These are phyloP conservation scores for Penicillium arizonense DNA, from an alignment of 495 filamentous ascomycete species.

Conservation along the genomic window DNA sequence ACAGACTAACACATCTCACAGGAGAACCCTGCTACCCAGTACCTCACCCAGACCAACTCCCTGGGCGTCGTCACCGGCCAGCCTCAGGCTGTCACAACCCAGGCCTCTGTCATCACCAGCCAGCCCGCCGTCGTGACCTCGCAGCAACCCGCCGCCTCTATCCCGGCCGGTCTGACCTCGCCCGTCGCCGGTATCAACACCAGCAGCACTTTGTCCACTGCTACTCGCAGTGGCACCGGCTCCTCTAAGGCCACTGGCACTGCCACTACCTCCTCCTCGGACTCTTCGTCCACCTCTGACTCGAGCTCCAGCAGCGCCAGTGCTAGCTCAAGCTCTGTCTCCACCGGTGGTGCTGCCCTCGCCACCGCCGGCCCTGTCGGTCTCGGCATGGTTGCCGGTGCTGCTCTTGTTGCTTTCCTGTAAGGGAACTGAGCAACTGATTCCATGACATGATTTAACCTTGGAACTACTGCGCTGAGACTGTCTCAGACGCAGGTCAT, in stretches of 20 bases:
- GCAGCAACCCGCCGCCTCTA: slow-evolving; percentile 41
- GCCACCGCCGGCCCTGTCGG: slow-evolving; percentile 40
- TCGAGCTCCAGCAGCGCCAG: slow-evolving; percentile 11
- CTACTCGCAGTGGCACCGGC: slow-evolving; percentile 11
- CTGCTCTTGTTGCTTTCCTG: slow-evolving; percentile 47
- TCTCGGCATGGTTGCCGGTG: slow-evolving; percentile 42
- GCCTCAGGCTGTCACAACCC: slow-evolving; percentile 31
- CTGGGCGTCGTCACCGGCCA: slow-evolving; percentile 56
- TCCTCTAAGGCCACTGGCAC: slow-evolving; percentile 13
- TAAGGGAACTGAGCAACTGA: slow-evolving; percentile 21
- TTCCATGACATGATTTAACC: background rate
- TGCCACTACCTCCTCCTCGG: background rate
- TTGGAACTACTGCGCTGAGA: background rate
- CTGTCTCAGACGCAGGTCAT: background rate
- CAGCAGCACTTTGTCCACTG: slow-evolving; percentile 10
- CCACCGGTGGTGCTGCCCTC: slow-evolving; percentile 32
- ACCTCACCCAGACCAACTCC: slow-evolving; percentile 52
- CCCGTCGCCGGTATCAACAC: slow-evolving; percentile 23
- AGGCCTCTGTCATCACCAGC: slow-evolving; percentile 37
- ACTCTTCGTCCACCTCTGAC: background rate
- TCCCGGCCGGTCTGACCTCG: slow-evolving; percentile 47
- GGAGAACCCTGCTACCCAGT: slow-evolving; percentile 42
- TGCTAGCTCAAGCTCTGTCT: slow-evolving; percentile 25
- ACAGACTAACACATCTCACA: background rate
- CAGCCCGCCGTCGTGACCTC: slow-evolving; percentile 45